Evolutionary conservation across 768 basidiomycete species (phyloP).

Genomic region (Naematelia encephala): DNA sequence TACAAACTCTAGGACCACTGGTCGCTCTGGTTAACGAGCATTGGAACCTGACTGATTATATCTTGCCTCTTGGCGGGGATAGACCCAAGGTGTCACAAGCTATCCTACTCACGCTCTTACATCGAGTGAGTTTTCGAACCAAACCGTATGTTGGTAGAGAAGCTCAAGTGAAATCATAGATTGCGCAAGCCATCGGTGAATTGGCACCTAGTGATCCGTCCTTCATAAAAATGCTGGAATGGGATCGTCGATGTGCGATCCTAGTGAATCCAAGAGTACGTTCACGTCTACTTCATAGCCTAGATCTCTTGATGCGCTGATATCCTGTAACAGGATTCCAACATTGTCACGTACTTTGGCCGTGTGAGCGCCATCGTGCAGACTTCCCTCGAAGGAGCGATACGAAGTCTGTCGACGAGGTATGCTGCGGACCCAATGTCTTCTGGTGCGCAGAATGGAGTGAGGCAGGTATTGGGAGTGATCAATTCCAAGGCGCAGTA

Average conservation of each 20-base stretch:
- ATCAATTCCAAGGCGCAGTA: background rate
- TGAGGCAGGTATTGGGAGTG: background rate
- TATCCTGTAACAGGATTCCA: background rate
- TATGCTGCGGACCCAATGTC: background rate
- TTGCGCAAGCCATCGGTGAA: background rate
- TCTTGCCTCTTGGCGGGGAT: conserved; percentile 24
- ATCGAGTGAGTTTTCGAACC: conserved; percentile 39
- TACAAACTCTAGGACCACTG: conserved; percentile 17
- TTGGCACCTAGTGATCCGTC: background rate
- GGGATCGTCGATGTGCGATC: background rate
- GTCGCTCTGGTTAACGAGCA: conserved; percentile 27
- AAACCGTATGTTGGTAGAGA: background rate
- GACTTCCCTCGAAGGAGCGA: background rate
- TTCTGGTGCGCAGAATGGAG: background rate
- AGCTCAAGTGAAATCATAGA: conserved; percentile 2
- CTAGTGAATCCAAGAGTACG: background rate
- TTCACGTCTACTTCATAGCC: background rate
- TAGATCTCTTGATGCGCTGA: background rate
- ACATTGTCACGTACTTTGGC: background rate
- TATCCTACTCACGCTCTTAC: conserved; percentile 43
- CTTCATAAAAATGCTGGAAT: conserved; percentile 2
- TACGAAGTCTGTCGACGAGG: background rate
- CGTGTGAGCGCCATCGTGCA: background rate
- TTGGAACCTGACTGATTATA: conserved; percentile 20
- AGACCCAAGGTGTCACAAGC: conserved; percentile 38